Evolutionary conservation across 805 yeast species (phyloP).

Genomic region (Candida boleticola): DNA sequence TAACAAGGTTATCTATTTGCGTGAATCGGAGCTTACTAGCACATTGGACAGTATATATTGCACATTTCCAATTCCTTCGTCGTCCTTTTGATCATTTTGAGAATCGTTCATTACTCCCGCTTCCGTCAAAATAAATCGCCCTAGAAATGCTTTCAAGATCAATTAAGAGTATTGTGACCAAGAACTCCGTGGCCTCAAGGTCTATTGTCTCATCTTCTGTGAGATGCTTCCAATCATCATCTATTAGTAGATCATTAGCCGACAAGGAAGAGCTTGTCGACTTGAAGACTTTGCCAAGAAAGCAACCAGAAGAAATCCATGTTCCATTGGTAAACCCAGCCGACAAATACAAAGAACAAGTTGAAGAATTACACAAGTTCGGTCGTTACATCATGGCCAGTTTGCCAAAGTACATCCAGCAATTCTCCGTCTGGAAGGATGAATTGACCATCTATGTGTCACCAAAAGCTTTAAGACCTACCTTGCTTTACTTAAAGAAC

Average conservation of each 20-base stretch:
- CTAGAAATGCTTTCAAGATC: conserved; percentile 5
- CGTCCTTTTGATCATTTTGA: too few relatives aligned
- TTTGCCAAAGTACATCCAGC: conserved; percentile 79
- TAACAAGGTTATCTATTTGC: too few relatives aligned
- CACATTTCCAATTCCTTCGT: too few relatives aligned
- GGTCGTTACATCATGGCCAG: conserved; percentile 77
- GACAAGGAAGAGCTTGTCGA: conserved; percentile 29
- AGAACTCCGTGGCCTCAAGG: background rate
- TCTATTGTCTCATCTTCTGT: background rate
- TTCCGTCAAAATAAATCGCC: too few relatives aligned
- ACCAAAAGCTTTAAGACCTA: conserved; percentile 74
- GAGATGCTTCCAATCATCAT: background rate
- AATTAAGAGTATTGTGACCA: background rate
- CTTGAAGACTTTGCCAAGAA: conserved; percentile 38
- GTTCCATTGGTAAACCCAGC: conserved; percentile 72
- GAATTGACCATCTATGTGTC: conserved; percentile 75
- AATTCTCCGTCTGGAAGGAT: conserved; percentile 88
- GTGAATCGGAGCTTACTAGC: too few relatives aligned
- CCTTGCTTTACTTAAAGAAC: conserved; percentile 64
- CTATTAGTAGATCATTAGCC: background rate
- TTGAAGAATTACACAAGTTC: conserved; percentile 74
- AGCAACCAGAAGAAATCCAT: conserved; percentile 26
- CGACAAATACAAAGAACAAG: conserved; percentile 64
- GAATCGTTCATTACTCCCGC: too few relatives aligned
- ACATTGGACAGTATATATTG: too few relatives aligned